phyloP scores from a whole-genome alignment of 495 filamentous ascomycete genomes.

The Xylaria sp. region DNA sequence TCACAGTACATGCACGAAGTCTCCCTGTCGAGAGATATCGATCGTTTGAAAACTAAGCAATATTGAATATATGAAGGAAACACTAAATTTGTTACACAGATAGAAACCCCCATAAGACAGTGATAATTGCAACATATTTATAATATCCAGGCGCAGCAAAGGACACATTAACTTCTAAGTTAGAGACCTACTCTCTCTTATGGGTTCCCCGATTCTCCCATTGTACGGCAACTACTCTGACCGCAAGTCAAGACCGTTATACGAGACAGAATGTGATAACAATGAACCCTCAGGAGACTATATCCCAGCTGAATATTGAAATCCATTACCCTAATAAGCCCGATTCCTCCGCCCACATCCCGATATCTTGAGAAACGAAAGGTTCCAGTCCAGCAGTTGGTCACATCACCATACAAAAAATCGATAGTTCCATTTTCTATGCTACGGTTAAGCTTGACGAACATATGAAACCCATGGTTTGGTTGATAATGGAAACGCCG shows the following conservation, averaged over 20 bases:
- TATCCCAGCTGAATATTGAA: neutral
- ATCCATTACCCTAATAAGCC: neutral
- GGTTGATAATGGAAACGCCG: neutral
- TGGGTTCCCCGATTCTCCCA: neutral
- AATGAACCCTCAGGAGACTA: neutral
- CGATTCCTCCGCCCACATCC: neutral
- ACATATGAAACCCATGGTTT: neutral
- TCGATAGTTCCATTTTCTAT: neutral
- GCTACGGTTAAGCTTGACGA: neutral
- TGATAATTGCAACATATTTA: neutral
- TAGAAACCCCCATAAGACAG: neutral
- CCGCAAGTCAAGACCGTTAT: neutral
- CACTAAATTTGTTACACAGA: neutral
- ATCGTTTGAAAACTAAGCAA: neutral
- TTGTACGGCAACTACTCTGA: neutral
- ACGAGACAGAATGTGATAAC: neutral
- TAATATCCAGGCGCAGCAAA: neutral
- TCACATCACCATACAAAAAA: neutral
- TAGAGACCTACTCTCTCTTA: neutral
- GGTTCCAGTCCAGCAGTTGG: no score
- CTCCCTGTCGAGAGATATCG: neutral
- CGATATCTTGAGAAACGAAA: neutral
- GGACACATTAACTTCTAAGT: no score
- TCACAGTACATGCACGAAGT: neutral
- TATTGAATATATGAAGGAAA: neutral